Evolutionary conservation across 2,329 filamentous ascomycete species (phyloP).

Genomic region (Mariannaea sp.): DNA sequence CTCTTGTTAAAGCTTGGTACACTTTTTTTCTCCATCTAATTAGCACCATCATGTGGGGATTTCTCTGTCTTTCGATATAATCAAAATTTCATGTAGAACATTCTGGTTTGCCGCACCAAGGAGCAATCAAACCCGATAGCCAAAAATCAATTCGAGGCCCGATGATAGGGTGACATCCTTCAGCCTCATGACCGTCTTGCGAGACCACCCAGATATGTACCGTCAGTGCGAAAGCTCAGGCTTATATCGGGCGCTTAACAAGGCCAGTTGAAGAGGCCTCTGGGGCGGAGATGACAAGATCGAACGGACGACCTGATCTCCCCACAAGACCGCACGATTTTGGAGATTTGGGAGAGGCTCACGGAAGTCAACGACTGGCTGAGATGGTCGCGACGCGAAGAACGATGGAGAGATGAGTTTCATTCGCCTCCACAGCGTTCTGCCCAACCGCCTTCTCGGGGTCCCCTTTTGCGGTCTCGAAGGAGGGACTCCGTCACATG

Average conservation of each 20-base stretch:
- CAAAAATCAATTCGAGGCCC: background rate
- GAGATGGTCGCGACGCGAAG: background rate
- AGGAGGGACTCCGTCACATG: background rate
- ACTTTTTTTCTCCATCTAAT: too few relatives aligned
- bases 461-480: background rate
- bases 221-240: background rate
- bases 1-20: too few relatives aligned
- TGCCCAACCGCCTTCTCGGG: background rate
- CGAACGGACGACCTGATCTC: background rate
- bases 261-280: constrained; percentile 14
- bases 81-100: background rate
- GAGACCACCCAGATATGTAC: background rate
- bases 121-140: background rate
- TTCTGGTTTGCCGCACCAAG: background rate
- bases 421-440: background rate
- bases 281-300: background rate
- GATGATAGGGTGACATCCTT: background rate
- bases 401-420: constrained; percentile 6
- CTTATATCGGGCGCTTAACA: constrained; percentile 6
- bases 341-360: background rate
- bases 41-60: too few relatives aligned
- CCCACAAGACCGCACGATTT: background rate
- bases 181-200: background rate
- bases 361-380: constrained; percentile 5
- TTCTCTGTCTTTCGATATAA: too few relatives aligned